These are phyloP conservation scores for Vitis labrusca DNA, from an alignment of 164 flowering plant genomes.

Conservation along the genomic window DNA sequence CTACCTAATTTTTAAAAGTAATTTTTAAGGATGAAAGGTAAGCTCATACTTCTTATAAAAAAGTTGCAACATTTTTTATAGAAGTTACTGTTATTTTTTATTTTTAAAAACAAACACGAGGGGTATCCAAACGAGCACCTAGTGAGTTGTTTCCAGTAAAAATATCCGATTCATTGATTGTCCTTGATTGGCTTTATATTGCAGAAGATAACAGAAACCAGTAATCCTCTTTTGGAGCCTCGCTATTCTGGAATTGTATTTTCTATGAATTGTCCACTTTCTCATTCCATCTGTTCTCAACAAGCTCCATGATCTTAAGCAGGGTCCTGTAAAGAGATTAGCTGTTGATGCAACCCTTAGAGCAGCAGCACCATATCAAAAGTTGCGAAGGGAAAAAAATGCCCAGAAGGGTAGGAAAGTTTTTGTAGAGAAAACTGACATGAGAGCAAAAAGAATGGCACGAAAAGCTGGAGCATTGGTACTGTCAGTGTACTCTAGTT, in stretches of 20 bases:
- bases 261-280: not conserved
- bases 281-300: not conserved
- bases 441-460: slow-evolving; percentile 99
- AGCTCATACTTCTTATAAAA: too few relatives aligned
- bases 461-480: slow-evolving; percentile 99
- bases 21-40: too few relatives aligned
- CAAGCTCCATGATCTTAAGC: slow-evolving; percentile 18
- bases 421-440: slow-evolving; percentile 89
- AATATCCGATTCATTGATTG: too few relatives aligned
- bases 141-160: too few relatives aligned
- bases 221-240: not conserved
- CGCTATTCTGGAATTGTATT: not conserved
- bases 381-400: slow-evolving; percentile 76
- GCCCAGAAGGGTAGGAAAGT: slow-evolving; percentile 63
- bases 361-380: slow-evolving; percentile 99
- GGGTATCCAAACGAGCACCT: too few relatives aligned
- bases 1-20: too few relatives aligned
- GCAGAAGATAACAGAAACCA: not conserved
- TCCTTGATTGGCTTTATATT: not conserved
- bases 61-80: too few relatives aligned
- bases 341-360: slow-evolving; percentile 99
- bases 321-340: slow-evolving; percentile 96
- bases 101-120: too few relatives aligned
- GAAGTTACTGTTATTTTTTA: too few relatives aligned
- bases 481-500: slow-evolving; percentile 8